Conservation (phyloP, 2,329 filamentous ascomycete genomes). For the Fusarium xyrophilum region DNA sequence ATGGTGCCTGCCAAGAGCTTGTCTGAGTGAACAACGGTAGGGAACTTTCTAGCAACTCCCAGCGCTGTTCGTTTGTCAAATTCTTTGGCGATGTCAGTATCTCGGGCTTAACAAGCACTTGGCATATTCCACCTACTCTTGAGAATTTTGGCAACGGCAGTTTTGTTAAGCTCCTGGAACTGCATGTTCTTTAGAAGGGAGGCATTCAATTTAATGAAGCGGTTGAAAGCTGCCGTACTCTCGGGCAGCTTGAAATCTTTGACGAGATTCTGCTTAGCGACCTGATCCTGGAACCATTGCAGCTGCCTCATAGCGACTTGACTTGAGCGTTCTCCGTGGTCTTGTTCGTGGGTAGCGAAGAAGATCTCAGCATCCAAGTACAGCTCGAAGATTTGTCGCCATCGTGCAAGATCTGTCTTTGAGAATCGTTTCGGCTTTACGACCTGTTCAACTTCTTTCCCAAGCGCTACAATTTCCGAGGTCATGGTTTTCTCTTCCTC, state of each 20-base stretch:
- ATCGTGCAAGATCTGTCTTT: slow-evolving; percentile 73
- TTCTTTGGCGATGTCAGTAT: slow-evolving; percentile 59
- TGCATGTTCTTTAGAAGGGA: slow-evolving; percentile 79
- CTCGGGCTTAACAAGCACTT: background rate
- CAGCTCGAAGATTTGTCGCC: slow-evolving; percentile 82
- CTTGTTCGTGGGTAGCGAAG: slow-evolving; percentile 77
- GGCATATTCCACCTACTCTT: slow-evolving; percentile 67
- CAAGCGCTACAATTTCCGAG: slow-evolving; percentile 68
- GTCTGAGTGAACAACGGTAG: slow-evolving; percentile 63
- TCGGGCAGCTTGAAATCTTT: slow-evolving; percentile 70
- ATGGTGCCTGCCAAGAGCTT: slow-evolving; percentile 70
- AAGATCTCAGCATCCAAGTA: slow-evolving; percentile 83
- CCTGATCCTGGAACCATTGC: slow-evolving; percentile 73
- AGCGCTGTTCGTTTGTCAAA: slow-evolving; percentile 87
- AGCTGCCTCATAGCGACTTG: slow-evolving; percentile 71
- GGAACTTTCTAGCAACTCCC: slow-evolving; percentile 69
- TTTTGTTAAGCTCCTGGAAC: slow-evolving; percentile 84
- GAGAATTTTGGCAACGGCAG: slow-evolving; percentile 80
- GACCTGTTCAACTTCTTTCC: slow-evolving; percentile 67
- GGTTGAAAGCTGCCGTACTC: slow-evolving; percentile 68
- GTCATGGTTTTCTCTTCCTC: slow-evolving; percentile 70
- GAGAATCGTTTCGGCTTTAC: slow-evolving; percentile 69
- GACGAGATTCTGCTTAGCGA: slow-evolving; percentile 65
- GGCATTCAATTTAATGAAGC: slow-evolving; percentile 76
- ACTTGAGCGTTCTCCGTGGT: slow-evolving; percentile 72